Percentiles rank a stretch among this genome's conserved stretches.
Evolutionary conservation across 2,329 filamentous ascomycete species (phyloP).

Genomic region (Pseudopyrenochaeta lycopersici): DNA sequence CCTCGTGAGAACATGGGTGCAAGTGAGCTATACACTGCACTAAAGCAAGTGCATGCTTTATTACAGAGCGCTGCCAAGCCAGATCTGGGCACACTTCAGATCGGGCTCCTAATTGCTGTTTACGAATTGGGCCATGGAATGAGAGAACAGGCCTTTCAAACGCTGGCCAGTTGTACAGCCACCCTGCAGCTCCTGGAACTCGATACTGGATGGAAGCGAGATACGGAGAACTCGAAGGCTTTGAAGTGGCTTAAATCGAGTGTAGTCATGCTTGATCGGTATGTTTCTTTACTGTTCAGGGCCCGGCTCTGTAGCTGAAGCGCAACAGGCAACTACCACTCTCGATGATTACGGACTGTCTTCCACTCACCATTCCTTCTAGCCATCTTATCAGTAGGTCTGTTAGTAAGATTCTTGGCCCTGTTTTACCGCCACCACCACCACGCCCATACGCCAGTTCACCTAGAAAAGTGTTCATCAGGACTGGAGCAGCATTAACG

Average conservation of each 20-base stretch:
- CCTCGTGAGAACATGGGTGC: slow-evolving; percentile 2
- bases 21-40: slow-evolving; percentile 13
- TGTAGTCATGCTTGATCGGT: slow-evolving; percentile 21
- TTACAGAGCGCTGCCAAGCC: slow-evolving; percentile 1
- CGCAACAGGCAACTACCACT: too few relatives aligned
- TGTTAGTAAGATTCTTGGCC: neutral
- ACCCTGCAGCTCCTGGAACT: slow-evolving; percentile 8
- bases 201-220: neutral
- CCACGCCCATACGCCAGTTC: slow-evolving; percentile 13
- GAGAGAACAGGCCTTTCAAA: slow-evolving; percentile 12
- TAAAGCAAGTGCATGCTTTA: slow-evolving; percentile 17
- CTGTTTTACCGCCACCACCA: neutral
- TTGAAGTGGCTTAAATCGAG: slow-evolving; percentile 13
- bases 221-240: neutral
- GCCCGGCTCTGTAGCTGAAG: too few relatives aligned
- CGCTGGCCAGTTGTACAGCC: slow-evolving; percentile 7
- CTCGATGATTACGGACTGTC: neutral
- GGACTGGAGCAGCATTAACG: slow-evolving; percentile 12
- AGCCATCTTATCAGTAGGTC: slow-evolving; percentile 5
- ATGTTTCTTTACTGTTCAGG: too few relatives aligned
- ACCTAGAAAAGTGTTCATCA: slow-evolving; percentile 16
- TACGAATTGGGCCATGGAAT: slow-evolving; percentile 21
- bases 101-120: slow-evolving; percentile 12
- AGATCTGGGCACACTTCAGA: slow-evolving; percentile 5
- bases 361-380: slow-evolving; percentile 4